Evolutionary conservation across 495 filamentous ascomycete species (phyloP).

Genomic region (Neurospora sp.): DNA sequence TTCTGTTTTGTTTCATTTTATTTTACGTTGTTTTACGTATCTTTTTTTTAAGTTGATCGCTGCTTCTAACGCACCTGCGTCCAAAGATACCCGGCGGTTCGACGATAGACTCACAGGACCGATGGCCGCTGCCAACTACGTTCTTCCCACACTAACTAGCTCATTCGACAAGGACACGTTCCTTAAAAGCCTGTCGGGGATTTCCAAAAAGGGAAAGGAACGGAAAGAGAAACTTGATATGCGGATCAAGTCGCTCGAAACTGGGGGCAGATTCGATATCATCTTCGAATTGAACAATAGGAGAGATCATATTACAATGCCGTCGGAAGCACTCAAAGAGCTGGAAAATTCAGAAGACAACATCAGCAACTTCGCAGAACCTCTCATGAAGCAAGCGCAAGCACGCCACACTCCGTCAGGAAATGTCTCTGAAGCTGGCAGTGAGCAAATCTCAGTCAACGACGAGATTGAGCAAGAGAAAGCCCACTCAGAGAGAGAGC

Average conservation of each 20-base stretch:
- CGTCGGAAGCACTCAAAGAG: neutral
- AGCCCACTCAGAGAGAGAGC: neutral
- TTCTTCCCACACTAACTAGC: neutral
- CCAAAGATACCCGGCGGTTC: neutral
- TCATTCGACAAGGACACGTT: neutral
- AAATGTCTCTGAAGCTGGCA: neutral
- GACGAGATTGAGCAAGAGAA: neutral
- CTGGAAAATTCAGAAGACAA: neutral
- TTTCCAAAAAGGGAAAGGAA: neutral
- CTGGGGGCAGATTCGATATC: neutral
- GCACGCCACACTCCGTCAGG: neutral
- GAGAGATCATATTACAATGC: neutral
- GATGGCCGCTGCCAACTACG: neutral
- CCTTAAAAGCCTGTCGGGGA: neutral
- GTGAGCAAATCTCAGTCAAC: neutral
- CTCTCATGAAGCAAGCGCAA: neutral
- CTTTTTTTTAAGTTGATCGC: too few relatives aligned
- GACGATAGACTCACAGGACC: neutral
- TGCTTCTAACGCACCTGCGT: neutral
- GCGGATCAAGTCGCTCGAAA: neutral
- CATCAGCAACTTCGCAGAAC: neutral
- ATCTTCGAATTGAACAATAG: neutral
- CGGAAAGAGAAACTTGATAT: neutral
- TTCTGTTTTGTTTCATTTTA: too few relatives aligned
- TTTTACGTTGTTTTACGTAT: too few relatives aligned